Percentiles rank a stretch among this genome's conserved stretches.
phyloP scores from a whole-genome alignment of 1,139 yeast species.

The Wickerhamomyces sp. region DNA sequence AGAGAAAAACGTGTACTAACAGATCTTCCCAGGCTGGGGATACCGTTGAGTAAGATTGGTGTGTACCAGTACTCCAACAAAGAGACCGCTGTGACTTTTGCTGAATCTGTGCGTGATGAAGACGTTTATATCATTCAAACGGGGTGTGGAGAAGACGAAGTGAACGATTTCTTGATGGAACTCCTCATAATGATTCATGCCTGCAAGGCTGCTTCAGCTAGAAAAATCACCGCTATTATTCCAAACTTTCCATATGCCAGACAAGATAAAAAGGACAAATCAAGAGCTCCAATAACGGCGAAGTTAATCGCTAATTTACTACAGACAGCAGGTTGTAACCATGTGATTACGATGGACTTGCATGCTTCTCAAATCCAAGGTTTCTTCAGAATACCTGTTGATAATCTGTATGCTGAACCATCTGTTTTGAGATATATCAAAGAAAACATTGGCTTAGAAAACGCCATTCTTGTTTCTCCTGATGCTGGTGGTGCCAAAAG shows the following conservation, averaged over 20 bases:
- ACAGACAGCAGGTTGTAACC: constrained; percentile 77
- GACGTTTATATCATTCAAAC: constrained; percentile 72
- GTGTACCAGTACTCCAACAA: constrained; percentile 68
- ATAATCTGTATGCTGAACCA: constrained; percentile 78
- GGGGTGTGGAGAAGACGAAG: constrained; percentile 57
- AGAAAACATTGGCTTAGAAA: constrained; percentile 42
- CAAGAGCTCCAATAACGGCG: constrained; percentile 80
- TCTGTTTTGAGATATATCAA: constrained; percentile 64
- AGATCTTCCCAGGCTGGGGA: constrained; percentile 35
- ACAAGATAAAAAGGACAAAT: constrained; percentile 78
- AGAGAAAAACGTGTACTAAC: no score
- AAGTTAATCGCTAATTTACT: constrained; percentile 70
- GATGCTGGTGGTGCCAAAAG: constrained; percentile 88
- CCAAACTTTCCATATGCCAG: constrained; percentile 83
- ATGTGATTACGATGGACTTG: constrained; percentile 77
- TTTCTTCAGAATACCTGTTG: constrained; percentile 76
- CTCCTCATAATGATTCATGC: constrained; percentile 69
- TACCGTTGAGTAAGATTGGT: constrained; percentile 58
- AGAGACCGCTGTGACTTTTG: constrained; percentile 67
- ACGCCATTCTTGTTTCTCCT: constrained; percentile 77
- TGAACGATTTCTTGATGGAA: constrained; percentile 70
- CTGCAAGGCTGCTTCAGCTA: constrained; percentile 72
- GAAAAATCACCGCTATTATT: constrained; percentile 72
- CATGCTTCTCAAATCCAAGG: constrained; percentile 87
- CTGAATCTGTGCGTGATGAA: constrained; percentile 74